A percentile compares a stretch with the other conserved stretches of the same genome.
phyloP scores from a whole-genome alignment of 2,329 filamentous ascomycete species.

The Achaetomium macrosporum region DNA sequence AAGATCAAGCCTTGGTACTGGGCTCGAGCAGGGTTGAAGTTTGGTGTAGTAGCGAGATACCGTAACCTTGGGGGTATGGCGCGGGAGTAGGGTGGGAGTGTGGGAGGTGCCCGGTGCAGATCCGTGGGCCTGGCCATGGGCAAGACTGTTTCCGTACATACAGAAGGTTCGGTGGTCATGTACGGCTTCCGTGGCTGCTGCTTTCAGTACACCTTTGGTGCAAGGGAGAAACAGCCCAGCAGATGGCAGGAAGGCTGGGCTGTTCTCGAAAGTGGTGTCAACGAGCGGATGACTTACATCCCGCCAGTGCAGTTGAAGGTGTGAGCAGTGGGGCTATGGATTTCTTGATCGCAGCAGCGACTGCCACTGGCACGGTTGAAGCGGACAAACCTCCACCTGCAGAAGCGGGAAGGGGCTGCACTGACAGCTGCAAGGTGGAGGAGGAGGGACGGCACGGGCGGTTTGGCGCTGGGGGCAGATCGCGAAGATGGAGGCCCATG shows the following conservation, averaged over 20 bases:
- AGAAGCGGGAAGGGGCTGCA: constrained; percentile 36
- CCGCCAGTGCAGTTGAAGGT: constrained; percentile 13
- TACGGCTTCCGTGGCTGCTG: neutral
- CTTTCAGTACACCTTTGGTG: neutral
- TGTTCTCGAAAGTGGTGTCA: constrained; percentile 17
- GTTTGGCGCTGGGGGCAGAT: constrained; percentile 10
- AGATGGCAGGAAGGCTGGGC: neutral
- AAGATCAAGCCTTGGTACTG: constrained; percentile 18
- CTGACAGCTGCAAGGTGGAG: constrained; percentile 17
- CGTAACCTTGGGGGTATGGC: neutral
- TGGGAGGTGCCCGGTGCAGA: constrained; percentile 12
- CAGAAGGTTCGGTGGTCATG: neutral
- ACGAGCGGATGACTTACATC: constrained; percentile 26
- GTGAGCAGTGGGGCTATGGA: constrained; percentile 2
- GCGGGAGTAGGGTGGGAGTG: constrained; percentile 4
- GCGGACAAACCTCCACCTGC: constrained; percentile 22
- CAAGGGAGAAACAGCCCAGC: constrained; percentile 5
- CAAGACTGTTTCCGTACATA: neutral
- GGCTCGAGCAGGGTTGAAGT: constrained; percentile 8
- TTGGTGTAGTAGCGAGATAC: neutral
- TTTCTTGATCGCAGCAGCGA: constrained; percentile 2
- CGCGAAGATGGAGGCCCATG: constrained; percentile 15
- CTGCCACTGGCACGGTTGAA: neutral
- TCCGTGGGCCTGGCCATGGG: constrained; percentile 12
- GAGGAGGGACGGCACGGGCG: neutral